Percentiles rank a stretch among this genome's conserved stretches.
Conservation (phyloP, 257 asterid genomes). For the Solanum chiquidenum region DNA sequence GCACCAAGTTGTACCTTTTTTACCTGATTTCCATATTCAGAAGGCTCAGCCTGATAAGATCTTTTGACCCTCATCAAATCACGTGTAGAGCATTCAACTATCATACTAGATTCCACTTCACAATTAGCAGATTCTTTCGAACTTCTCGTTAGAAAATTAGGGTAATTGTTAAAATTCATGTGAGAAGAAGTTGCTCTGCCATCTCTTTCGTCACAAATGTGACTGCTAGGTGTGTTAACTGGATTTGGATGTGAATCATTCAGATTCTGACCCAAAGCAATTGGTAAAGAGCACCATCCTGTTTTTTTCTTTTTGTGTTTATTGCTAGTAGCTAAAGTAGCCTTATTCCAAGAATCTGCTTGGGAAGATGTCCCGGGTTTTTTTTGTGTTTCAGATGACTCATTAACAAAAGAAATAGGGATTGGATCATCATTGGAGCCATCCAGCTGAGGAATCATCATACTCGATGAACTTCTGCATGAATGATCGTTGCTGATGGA, state of each 20-base stretch:
- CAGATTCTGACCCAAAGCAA: slow-evolving; percentile 32
- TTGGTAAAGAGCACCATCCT: slow-evolving; percentile 69
- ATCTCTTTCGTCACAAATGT: slow-evolving; percentile 11
- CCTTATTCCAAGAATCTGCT: slow-evolving; percentile 14
- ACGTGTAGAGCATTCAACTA: slow-evolving; percentile 57
- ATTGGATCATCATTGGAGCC: slow-evolving; percentile 56
- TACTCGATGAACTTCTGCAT: slow-evolving; percentile 18
- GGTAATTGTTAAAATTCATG: not conserved
- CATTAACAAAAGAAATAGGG: slow-evolving; percentile 22
- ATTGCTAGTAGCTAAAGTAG: slow-evolving; percentile 19
- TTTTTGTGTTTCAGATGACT: slow-evolving; percentile 26
- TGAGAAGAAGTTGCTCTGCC: slow-evolving; percentile 8
- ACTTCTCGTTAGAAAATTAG: not conserved
- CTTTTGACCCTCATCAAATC: slow-evolving; percentile 88
- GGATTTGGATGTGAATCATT: slow-evolving; percentile 20
- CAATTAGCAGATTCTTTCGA: not conserved
- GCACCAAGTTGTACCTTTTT: slow-evolving; percentile 6
- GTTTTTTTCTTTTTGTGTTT: slow-evolving; percentile 40
- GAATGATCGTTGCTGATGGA: slow-evolving; percentile 18
- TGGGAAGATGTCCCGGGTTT: slow-evolving; percentile 20
- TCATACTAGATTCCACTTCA: slow-evolving; percentile 23
- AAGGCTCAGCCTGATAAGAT: slow-evolving; percentile 35
- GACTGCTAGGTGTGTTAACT: slow-evolving; percentile 11
- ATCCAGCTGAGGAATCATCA: slow-evolving; percentile 67
- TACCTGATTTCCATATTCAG: slow-evolving; percentile 23